These are phyloP conservation scores for Ephemerocybe angulata DNA, from an alignment of 768 basidiomycete species.

Conservation along the genomic window DNA sequence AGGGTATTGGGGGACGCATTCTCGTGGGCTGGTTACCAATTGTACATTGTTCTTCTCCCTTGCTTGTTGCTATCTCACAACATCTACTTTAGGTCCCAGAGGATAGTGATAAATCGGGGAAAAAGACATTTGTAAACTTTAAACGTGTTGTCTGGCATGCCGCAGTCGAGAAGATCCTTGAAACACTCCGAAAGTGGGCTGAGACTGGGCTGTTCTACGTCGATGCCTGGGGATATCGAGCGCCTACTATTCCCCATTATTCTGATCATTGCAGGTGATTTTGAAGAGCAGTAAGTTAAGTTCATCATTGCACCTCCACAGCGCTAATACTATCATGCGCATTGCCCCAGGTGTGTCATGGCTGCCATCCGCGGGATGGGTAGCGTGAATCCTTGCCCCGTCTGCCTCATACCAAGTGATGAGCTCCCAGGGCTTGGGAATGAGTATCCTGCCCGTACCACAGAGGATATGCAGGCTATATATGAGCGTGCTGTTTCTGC, in stretches of 20 bases:
- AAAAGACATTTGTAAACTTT: constrained; percentile 27
- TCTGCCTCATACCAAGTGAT: constrained; percentile 28
- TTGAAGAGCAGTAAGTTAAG: constrained; percentile 40
- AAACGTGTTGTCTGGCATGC: constrained; percentile 37
- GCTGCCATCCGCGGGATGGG: constrained; percentile 26
- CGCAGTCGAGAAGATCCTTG: constrained; percentile 28
- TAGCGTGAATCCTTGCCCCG: constrained; percentile 29
- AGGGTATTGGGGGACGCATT: not conserved
- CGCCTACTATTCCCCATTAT: constrained; percentile 33
- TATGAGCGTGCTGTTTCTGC: constrained; percentile 5
- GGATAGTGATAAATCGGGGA: no score
- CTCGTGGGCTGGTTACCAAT: constrained; percentile 37
- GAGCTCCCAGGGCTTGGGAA: constrained; percentile 19
- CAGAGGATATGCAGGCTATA: constrained; percentile 16
- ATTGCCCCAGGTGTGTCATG: constrained; percentile 32
- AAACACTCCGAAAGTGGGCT: constrained; percentile 14
- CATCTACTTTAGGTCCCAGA: no score
- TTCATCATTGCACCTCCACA: no score
- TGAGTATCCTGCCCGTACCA: constrained; percentile 10
- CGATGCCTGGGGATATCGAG: constrained; percentile 10
- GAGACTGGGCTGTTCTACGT: constrained; percentile 1
- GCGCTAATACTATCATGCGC: not conserved
- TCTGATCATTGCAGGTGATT: constrained; percentile 38
- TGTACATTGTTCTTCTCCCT: constrained; percentile 15
- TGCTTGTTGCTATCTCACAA: constrained; percentile 12